Conservation (phyloP, 2,329 filamentous ascomycete genomes). For the Penicillium verrucosum region DNA sequence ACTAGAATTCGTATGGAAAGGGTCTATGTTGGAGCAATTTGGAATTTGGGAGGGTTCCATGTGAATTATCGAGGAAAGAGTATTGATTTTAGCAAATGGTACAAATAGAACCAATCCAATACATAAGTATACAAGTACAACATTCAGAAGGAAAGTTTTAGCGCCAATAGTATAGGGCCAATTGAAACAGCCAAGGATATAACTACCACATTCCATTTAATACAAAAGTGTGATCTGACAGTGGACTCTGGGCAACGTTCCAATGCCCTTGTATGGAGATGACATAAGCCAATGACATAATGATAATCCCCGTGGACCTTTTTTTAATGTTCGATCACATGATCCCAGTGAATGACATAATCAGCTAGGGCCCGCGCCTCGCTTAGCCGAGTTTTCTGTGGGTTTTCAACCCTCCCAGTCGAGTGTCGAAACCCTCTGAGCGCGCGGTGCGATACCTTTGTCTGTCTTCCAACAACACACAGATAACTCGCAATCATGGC, state of each 20-base stretch:
- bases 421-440: conserved; percentile 39
- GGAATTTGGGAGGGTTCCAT: neutral
- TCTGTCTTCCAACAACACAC: conserved; percentile 41
- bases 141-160: neutral
- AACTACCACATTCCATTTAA: neutral
- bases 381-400: conserved; percentile 48
- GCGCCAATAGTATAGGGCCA: neutral
- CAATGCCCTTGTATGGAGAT: neutral
- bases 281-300: conserved; percentile 3
- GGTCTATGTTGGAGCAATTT: neutral
- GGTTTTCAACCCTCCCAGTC: conserved; percentile 39
- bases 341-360: conserved; percentile 28
- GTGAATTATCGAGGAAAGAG: neutral
- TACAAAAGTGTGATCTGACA: neutral
- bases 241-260: neutral
- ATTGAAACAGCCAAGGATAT: neutral
- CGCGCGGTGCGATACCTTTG: conserved; percentile 41
- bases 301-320: neutral
- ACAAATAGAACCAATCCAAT: neutral
- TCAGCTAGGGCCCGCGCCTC: conserved; percentile 38
- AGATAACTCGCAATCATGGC: conserved; percentile 68
- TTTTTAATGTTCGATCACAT: conserved; percentile 20
- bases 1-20: neutral
- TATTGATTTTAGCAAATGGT: neutral
- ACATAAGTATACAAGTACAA: neutral